phyloP scores from a whole-genome alignment of 2,329 filamentous ascomycete species.

The Macrophomina tecta region DNA sequence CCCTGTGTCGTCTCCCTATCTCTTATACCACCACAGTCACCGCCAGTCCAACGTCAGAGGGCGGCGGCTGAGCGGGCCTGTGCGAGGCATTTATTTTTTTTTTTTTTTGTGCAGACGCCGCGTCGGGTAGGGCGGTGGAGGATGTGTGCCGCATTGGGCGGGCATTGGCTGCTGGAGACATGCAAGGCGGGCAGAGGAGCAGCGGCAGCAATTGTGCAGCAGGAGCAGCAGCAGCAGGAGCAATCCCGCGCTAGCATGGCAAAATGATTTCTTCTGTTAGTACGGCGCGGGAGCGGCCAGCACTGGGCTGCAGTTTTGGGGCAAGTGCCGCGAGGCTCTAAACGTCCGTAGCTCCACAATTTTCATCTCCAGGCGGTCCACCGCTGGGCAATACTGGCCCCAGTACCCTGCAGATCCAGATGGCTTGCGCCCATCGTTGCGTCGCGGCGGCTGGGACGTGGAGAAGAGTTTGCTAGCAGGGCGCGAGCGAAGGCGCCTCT shows the following conservation, averaged over 20 bases:
- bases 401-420: slow-evolving; percentile 28
- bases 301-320: background rate
- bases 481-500: background rate
- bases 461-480: background rate
- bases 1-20: slow-evolving; percentile 14
- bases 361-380: slow-evolving; percentile 28
- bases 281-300: slow-evolving; percentile 13
- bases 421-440: slow-evolving; percentile 3
- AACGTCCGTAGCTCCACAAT: slow-evolving; percentile 19
- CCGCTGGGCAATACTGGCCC: slow-evolving; percentile 26
- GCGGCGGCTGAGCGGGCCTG: background rate
- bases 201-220: slow-evolving; percentile 6
- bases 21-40: slow-evolving; percentile 8
- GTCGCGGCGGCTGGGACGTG: slow-evolving; percentile 13
- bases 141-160: slow-evolving; percentile 11
- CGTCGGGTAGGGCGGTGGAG: slow-evolving; percentile 14
- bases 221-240: background rate
- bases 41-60: slow-evolving; percentile 26
- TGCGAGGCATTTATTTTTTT: slow-evolving; percentile 9
- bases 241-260: slow-evolving; percentile 4
- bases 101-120: background rate
- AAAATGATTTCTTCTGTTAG: background rate
- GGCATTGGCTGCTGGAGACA: background rate
- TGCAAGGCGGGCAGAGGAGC: background rate
- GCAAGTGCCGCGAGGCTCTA: slow-evolving; percentile 22